These are phyloP conservation scores for Tricholoma terreum DNA, from an alignment of 768 basidiomycete species.

Conservation along the genomic window DNA sequence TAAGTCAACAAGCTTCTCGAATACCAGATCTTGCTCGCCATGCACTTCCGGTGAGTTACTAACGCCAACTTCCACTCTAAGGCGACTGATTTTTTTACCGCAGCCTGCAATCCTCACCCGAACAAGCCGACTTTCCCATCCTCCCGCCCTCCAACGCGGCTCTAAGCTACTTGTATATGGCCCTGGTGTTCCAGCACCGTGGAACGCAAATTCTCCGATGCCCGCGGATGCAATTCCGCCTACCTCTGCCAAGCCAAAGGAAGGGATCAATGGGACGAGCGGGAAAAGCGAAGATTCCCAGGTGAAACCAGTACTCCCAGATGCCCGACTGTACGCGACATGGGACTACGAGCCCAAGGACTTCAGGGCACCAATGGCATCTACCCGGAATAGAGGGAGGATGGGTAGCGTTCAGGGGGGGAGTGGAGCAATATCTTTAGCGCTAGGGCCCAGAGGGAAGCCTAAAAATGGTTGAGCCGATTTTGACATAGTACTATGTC, in stretches of 20 bases:
- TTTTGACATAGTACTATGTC: neutral
- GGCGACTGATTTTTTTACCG: neutral
- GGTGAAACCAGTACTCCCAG: slow-evolving; percentile 39
- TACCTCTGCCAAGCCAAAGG: slow-evolving; percentile 21
- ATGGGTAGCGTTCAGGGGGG: slow-evolving; percentile 30
- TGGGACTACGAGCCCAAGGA: slow-evolving; percentile 58
- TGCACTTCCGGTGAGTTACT: slow-evolving; percentile 61
- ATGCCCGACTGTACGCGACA: slow-evolving; percentile 52
- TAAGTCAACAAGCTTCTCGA: slow-evolving; percentile 61
- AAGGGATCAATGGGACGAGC: slow-evolving; percentile 25
- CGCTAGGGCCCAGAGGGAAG: slow-evolving; percentile 6
- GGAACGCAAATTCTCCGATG: slow-evolving; percentile 44
- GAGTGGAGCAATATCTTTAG: slow-evolving; percentile 14
- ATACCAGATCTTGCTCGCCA: slow-evolving; percentile 65
- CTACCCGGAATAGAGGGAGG: slow-evolving; percentile 27
- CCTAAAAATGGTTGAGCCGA: neutral
- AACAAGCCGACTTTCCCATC: slow-evolving; percentile 62
- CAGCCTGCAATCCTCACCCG: slow-evolving; percentile 57
- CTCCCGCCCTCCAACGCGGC: slow-evolving; percentile 58
- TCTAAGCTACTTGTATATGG: slow-evolving; percentile 47
- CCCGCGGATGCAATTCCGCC: slow-evolving; percentile 23
- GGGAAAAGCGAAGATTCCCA: slow-evolving; percentile 25
- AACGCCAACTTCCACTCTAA: neutral
- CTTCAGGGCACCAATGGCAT: slow-evolving; percentile 35
- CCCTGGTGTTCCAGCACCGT: slow-evolving; percentile 46